Base-by-base conservation (phyloP, 176 grass and related monocot species). In the Saccharum spontaneum region DNA sequence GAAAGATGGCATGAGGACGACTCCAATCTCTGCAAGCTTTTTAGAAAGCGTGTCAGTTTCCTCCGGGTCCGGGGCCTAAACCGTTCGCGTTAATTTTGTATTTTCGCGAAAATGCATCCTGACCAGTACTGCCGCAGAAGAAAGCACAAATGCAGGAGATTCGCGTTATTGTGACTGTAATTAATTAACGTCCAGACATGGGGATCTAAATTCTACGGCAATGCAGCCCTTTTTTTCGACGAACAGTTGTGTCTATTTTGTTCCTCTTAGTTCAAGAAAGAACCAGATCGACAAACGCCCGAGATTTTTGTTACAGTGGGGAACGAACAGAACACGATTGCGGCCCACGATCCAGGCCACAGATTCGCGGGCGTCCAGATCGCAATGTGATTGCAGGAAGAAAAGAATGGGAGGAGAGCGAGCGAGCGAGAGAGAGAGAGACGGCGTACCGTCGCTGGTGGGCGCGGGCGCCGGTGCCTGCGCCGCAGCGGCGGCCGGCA, bases 381-480 rank as follows among this genome's bases (percentile, higher is more conserved):
- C 1, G 48, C 22, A 89, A 80, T 80, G 57, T 11, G 57, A n/a
- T 11, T 61, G 1, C 22, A 24, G 9, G 1, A 61, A 61, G 57
- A 61, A 24, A 10, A 10, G 57, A 61, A 61, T 1, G 57, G 3
- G 3, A 11, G 16, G 22, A 30, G n/a, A 4, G 18, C 4, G 3
- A 13, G 4, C 4, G 34, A 36, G 34, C 4, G 34, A 36, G 4
- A 6, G 8, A 0, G 0, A 15, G 22, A 1, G 45, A 43, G 4
- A 17, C 6, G 4, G 43, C 83, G 76, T 60, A 90, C 82, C 85
- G 82, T 88, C 89, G 86, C 90, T 83, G 78, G 54, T 39, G 40
- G 88, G 79, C 55, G 88, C 88, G 11, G 88, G 83, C 65, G 83
- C 83, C 41, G 88, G 88, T 0, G 83, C 88, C 45, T 82, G 83